A percentile compares a stretch with the other conserved stretches of the same genome.
phyloP scores from a whole-genome alignment of 306 rosid species.

The Dalbergia cochinchinensis region DNA sequence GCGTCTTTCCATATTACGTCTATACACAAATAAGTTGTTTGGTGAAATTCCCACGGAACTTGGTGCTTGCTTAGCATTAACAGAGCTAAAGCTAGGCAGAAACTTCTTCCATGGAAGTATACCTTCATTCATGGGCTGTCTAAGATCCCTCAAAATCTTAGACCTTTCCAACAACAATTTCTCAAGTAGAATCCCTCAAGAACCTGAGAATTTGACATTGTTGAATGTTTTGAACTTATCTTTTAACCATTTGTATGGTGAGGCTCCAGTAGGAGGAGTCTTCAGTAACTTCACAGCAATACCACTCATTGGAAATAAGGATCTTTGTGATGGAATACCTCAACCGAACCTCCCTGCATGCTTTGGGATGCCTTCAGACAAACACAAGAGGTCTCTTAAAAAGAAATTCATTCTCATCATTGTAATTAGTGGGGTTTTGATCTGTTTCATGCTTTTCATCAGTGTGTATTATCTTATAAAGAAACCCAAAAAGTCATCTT shows the following conservation, averaged over 20 bases:
- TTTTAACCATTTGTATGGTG: constrained; percentile 49
- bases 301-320: constrained; percentile 34
- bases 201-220: constrained; percentile 6
- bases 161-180: constrained; percentile 51
- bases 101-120: constrained; percentile 43
- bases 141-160: constrained; percentile 27
- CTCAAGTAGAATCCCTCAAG: constrained; percentile 16
- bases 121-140: constrained; percentile 17
- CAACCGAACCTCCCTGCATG: constrained; percentile 36
- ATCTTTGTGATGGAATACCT: constrained; percentile 54
- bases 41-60: constrained; percentile 44
- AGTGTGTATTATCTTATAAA: not conserved
- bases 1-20: constrained; percentile 26
- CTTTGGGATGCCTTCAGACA: not conserved
- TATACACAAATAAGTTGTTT: constrained; percentile 5
- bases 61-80: constrained; percentile 7
- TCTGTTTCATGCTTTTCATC: not conserved
- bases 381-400: not conserved
- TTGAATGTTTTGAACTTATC: constrained; percentile 45
- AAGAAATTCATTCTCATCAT: constrained; percentile 14
- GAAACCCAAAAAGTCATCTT: not conserved
- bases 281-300: constrained; percentile 35
- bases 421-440: constrained; percentile 1
- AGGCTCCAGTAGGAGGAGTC: constrained; percentile 47
- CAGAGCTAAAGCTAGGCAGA: not conserved